Evolutionary conservation across 176 grass and related monocot genomes (phyloP).

Genomic region (Phoenix dactylifera): DNA sequence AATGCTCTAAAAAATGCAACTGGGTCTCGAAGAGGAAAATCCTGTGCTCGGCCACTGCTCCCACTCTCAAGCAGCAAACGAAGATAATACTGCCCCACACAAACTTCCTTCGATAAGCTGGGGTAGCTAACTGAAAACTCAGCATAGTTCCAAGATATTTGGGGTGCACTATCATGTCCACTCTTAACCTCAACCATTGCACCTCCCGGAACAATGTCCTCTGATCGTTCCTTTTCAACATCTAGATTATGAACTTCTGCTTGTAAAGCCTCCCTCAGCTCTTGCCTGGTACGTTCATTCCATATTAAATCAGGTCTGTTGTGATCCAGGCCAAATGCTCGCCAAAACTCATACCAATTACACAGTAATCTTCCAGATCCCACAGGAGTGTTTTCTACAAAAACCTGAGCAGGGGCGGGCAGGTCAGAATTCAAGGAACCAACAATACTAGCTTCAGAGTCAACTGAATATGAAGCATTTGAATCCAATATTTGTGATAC

Average conservation of each 20-base stretch:
- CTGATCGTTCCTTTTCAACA: slow-evolving; percentile 92
- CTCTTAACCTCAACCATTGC: slow-evolving; percentile 44
- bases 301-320: slow-evolving; percentile 97
- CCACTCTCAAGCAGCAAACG: slow-evolving; percentile 84
- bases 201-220: slow-evolving; percentile 82
- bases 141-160: slow-evolving; percentile 98
- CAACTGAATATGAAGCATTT: slow-evolving; percentile 38
- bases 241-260: slow-evolving; percentile 98
- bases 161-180: slow-evolving; percentile 52
- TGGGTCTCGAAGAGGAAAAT: slow-evolving; percentile 93
- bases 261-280: slow-evolving; percentile 86
- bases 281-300: slow-evolving; percentile 96
- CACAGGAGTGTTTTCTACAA: slow-evolving; percentile 95
- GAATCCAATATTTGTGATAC: slow-evolving; percentile 27
- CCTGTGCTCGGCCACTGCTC: slow-evolving; percentile 63
- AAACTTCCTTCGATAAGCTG: slow-evolving; percentile 97
- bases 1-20: slow-evolving; percentile 94
- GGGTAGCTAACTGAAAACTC: slow-evolving; percentile 86
- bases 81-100: slow-evolving; percentile 96
- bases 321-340: slow-evolving; percentile 84
- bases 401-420: slow-evolving; percentile 86
- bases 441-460: slow-evolving; percentile 47
- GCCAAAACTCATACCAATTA: slow-evolving; percentile 98
- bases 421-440: slow-evolving; percentile 57
- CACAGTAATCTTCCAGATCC: slow-evolving; percentile 93